These are phyloP conservation scores for Wickerhamomyces alni DNA, from an alignment of 805 yeast genomes.

Conservation along the genomic window DNA sequence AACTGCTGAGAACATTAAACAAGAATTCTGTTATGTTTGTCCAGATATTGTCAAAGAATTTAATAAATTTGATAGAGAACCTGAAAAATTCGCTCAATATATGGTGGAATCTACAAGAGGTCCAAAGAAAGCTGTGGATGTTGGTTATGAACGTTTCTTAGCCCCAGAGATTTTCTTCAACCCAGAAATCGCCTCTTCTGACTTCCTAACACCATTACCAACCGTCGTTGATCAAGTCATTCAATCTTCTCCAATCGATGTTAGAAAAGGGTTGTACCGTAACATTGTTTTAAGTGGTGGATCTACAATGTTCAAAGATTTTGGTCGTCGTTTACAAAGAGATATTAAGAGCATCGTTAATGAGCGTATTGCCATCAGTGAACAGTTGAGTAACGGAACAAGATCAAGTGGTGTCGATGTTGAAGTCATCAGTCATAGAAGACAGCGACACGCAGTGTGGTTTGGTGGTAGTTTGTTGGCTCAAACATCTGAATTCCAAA, in stretches of 20 bases:
- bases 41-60: slow-evolving; percentile 98
- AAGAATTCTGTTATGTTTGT: slow-evolving; percentile 93
- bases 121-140: slow-evolving; percentile 64
- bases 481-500: slow-evolving; percentile 92
- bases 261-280: slow-evolving; percentile 91
- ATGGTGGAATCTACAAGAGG: slow-evolving; percentile 73
- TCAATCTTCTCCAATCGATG: slow-evolving; percentile 95
- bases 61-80: slow-evolving; percentile 87
- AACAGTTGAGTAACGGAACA: slow-evolving; percentile 55
- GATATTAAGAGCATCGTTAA: slow-evolving; percentile 85
- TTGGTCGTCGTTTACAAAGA: slow-evolving; percentile 95
- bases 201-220: slow-evolving; percentile 93
- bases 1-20: slow-evolving; percentile 96
- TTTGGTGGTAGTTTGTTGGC: slow-evolving; percentile 97
- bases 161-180: slow-evolving; percentile 99
- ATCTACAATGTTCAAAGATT: slow-evolving; percentile 97
- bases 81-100: slow-evolving; percentile 90
- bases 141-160: slow-evolving; percentile 94
- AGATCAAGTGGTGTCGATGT: slow-evolving; percentile 94
- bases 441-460: slow-evolving; percentile 99
- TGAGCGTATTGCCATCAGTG: slow-evolving; percentile 80
- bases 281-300: slow-evolving; percentile 97
- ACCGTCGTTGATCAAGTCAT: slow-evolving; percentile 93
- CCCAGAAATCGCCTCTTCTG: slow-evolving; percentile 95
- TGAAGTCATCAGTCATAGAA: slow-evolving; percentile 92